phyloP scores from a whole-genome alignment of 805 yeast species.

The Kodamaea leandrae region DNA sequence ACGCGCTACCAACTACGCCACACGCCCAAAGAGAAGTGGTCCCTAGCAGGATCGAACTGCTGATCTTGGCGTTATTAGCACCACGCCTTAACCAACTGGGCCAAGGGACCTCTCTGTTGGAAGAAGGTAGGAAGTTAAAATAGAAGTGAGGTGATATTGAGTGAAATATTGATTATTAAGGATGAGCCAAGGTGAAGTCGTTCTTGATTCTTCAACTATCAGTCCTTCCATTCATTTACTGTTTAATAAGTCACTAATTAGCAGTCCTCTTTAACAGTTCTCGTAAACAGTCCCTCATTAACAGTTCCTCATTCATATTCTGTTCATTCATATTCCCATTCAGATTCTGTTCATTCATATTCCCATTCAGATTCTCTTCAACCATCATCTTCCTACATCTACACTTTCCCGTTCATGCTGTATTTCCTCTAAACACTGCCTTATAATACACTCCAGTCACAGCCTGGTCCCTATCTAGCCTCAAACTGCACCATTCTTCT shows the following conservation, averaged over 20 bases:
- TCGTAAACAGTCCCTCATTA: no score
- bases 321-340: no score
- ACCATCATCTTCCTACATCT: no score
- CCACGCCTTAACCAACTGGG: slow-evolving; percentile 62
- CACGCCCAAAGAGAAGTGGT: slow-evolving; percentile 57
- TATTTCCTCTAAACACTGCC: not conserved
- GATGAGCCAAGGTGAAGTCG: no score
- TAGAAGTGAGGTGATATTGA: not conserved
- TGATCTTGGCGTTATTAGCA: slow-evolving; percentile 52
- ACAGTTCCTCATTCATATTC: no score
- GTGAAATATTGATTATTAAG: not conserved
- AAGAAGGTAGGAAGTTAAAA: not conserved
- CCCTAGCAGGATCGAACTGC: slow-evolving; percentile 57
- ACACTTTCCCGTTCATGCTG: no score
- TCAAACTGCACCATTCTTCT: slow-evolving; percentile 81
- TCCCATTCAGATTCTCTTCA: no score
- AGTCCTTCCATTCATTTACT: no score
- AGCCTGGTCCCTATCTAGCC: slow-evolving; percentile 29
- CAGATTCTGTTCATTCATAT: no score
- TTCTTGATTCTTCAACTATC: no score
- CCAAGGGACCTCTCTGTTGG: slow-evolving; percentile 41
- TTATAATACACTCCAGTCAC: not conserved
- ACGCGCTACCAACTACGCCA: slow-evolving; percentile 86
- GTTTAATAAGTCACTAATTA: no score
- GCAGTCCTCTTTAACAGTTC: no score